A percentile compares a stretch with the other conserved stretches of the same genome.
These are phyloP conservation scores for Alternaria angustiovoidea DNA, from an alignment of 2,329 filamentous ascomycete species.

Conservation along the genomic window DNA sequence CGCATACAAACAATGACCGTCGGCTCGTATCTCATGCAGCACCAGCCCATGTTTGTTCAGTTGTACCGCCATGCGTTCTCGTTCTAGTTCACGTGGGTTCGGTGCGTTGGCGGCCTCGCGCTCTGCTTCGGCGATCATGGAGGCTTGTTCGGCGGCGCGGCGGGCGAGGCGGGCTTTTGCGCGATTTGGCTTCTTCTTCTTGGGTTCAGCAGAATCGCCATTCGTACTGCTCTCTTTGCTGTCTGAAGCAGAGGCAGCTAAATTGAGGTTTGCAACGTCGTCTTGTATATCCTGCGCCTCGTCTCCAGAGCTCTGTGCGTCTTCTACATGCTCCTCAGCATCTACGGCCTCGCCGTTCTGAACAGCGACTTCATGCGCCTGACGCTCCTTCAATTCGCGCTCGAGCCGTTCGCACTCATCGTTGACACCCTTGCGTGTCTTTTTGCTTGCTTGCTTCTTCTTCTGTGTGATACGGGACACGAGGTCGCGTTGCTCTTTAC, in stretches of 20 bases:
- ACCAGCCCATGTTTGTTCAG: constrained; percentile 70
- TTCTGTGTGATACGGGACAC: constrained; percentile 88
- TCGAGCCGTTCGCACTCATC: constrained; percentile 70
- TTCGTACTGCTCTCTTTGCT: constrained; percentile 8
- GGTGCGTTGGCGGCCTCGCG: constrained; percentile 69
- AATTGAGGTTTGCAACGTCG: constrained; percentile 15
- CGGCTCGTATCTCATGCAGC: constrained; percentile 83
- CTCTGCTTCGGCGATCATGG: constrained; percentile 71
- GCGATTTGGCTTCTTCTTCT: constrained; percentile 79
- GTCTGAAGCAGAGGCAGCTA: constrained; percentile 5
- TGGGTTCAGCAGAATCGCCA: constrained; percentile 8
- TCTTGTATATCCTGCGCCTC: constrained; percentile 25
- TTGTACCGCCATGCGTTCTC: constrained; percentile 69
- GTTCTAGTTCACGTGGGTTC: constrained; percentile 50
- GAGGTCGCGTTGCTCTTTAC: constrained; percentile 87
- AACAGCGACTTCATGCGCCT: constrained; percentile 60
- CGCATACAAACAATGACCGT: constrained; percentile 95
- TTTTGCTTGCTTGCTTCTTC: constrained; percentile 95
- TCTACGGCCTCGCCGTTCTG: constrained; percentile 42
- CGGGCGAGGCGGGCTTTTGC: constrained; percentile 91
- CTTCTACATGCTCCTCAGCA: constrained; percentile 15
- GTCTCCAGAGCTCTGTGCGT: not conserved
- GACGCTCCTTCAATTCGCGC: constrained; percentile 62
- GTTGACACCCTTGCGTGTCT: constrained; percentile 67
- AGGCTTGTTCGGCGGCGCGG: constrained; percentile 84